These are phyloP conservation scores for Pythium insidiosum DNA, from an alignment of 352 stramenopile species.

Conservation along the genomic window DNA sequence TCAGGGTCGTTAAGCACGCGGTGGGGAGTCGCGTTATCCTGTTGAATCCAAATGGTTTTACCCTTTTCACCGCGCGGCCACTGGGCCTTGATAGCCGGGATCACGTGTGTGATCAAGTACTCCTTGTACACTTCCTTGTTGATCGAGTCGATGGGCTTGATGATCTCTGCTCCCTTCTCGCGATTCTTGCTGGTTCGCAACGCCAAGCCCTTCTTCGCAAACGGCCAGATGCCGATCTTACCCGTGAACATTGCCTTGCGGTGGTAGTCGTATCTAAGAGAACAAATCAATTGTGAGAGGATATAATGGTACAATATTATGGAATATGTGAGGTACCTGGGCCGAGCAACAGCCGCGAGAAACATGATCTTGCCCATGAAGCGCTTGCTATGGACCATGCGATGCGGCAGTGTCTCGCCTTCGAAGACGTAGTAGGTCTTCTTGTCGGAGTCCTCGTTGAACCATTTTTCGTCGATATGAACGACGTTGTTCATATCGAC, in stretches of 20 bases:
- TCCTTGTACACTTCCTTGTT: conserved; percentile 10
- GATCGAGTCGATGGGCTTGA: conserved; percentile 13
- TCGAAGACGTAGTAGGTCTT: conserved; percentile 5
- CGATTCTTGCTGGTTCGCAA: conserved; percentile 11
- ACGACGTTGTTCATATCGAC: conserved; percentile 13
- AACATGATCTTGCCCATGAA: conserved; percentile 17
- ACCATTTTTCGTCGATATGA: conserved; percentile 18
- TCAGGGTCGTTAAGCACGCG: conserved; percentile 9
- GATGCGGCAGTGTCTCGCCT: conserved; percentile 5
- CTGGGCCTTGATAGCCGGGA: conserved; percentile 16
- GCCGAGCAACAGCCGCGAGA: conserved; percentile 6
- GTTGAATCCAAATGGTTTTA: conserved; percentile 14
- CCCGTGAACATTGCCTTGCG: conserved; percentile 10
- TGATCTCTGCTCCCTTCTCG: background rate
- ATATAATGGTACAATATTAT: conserved; percentile 1
- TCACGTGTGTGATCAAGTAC: conserved; percentile 13
- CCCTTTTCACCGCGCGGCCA: conserved; percentile 3
- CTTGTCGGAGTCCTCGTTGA: conserved; percentile 8
- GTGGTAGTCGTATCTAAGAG: conserved; percentile 7
- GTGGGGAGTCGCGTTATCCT: conserved; percentile 22
- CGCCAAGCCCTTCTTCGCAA: conserved; percentile 6
- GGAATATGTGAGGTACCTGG: background rate
- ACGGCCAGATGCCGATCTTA: conserved; percentile 21
- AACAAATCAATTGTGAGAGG: conserved; percentile 6
- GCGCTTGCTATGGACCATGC: conserved; percentile 5